Evolutionary conservation across 1,284 basidiomycete species (phyloP).

Genomic region (Rhodotorula sp.): DNA sequence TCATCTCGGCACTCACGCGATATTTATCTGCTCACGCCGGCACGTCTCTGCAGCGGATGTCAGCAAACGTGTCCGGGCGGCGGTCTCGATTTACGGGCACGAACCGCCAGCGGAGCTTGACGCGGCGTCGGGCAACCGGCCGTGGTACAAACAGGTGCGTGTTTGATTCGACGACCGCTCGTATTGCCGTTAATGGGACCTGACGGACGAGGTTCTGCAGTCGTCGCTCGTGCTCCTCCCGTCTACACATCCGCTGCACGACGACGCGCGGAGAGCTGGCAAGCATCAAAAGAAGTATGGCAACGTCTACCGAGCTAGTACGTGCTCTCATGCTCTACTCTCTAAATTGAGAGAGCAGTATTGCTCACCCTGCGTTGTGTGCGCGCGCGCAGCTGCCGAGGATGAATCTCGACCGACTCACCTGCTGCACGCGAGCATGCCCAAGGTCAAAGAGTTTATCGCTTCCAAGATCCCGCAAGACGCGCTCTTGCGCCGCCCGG

Average conservation of each 20-base stretch:
- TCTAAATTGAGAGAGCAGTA: not conserved
- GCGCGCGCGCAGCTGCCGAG: slow-evolving; percentile 21
- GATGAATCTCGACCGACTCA: slow-evolving; percentile 39
- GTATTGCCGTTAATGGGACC: not conserved
- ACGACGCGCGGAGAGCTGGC: slow-evolving; percentile 33
- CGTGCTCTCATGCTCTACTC: not conserved
- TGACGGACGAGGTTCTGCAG: not conserved
- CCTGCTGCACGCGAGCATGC: slow-evolving; percentile 33
- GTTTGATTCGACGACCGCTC: not conserved
- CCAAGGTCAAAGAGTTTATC: slow-evolving; percentile 38
- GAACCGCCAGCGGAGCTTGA: slow-evolving; percentile 37
- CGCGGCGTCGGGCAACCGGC: slow-evolving; percentile 20
- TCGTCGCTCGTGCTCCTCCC: slow-evolving; percentile 40
- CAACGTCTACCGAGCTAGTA: slow-evolving; percentile 35
- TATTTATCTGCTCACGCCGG: not conserved
- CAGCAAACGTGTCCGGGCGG: slow-evolving; percentile 23
- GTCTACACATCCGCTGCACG: slow-evolving; percentile 34
- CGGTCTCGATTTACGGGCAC: slow-evolving; percentile 37
- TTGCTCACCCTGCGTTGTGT: not conserved
- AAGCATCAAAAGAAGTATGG: slow-evolving; percentile 42
- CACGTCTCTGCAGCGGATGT: not conserved
- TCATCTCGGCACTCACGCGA: not conserved
- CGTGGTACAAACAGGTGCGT: slow-evolving; percentile 39
- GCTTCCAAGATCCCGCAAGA: slow-evolving; percentile 18
- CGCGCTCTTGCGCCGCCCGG: not conserved